Conservation (phyloP, 2,329 filamentous ascomycete genomes). For the Conoideocrella luteorostrata region DNA sequence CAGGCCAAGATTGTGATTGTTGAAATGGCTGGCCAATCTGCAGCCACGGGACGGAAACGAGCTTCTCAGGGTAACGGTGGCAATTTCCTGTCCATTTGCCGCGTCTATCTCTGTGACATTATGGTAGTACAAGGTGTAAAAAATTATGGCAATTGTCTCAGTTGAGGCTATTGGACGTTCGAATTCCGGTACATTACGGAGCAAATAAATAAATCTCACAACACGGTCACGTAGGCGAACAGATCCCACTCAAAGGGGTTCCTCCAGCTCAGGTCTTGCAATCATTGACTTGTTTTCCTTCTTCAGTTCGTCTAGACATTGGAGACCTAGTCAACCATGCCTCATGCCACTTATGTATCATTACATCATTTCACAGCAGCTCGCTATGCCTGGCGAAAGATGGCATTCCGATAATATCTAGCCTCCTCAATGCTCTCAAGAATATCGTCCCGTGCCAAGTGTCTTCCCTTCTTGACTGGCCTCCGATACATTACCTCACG, state of each 20-base stretch:
- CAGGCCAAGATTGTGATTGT: background rate
- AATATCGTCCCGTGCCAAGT: conserved; percentile 85
- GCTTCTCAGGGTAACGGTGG: conserved; percentile 3
- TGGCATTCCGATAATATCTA: conserved; percentile 65
- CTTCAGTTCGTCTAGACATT: too few relatives aligned
- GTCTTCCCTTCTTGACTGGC: conserved; percentile 67
- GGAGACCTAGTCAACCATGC: too few relatives aligned
- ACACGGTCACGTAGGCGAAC: too few relatives aligned
- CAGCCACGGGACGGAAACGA: background rate
- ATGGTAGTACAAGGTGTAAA: too few relatives aligned
- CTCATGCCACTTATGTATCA: background rate
- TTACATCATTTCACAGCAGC: background rate
- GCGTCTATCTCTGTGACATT: background rate
- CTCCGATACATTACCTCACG: conserved; percentile 42
- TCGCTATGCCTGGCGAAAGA: conserved; percentile 47
- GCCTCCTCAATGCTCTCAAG: conserved; percentile 93
- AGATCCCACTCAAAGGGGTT: too few relatives aligned
- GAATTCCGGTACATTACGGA: too few relatives aligned
- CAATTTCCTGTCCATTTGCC: background rate
- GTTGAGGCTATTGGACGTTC: too few relatives aligned
- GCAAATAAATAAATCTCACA: too few relatives aligned
- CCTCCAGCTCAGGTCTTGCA: too few relatives aligned
- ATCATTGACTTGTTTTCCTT: too few relatives aligned
- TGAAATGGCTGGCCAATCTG: background rate
- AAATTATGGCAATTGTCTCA: too few relatives aligned